These are phyloP conservation scores for Backusella circina DNA, from an alignment of 192 early-diverging fungal genomes.

Conservation along the genomic window DNA sequence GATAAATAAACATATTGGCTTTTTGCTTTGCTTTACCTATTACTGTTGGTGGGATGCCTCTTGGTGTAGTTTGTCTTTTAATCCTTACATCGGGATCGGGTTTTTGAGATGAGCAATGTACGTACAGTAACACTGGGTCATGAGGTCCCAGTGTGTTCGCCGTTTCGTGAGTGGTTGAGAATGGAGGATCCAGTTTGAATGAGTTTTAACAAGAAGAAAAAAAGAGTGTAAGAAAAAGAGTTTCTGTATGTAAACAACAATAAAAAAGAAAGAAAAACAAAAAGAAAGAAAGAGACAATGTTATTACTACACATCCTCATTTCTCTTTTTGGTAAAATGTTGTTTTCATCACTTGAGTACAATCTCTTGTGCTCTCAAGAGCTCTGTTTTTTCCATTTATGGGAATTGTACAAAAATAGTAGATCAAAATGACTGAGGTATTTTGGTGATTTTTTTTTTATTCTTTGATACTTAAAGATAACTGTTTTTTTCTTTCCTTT, in stretches of 20 bases:
- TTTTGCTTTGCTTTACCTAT: not conserved
- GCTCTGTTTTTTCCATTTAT: not conserved
- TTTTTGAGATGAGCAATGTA: not conserved
- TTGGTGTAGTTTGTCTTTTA: not conserved
- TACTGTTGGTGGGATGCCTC: not conserved
- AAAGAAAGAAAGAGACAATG: not conserved
- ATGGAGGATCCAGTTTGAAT: constrained; percentile 10
- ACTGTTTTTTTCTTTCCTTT: no score
- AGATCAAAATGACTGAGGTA: not conserved
- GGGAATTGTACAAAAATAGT: not conserved
- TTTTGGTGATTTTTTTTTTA: not conserved
- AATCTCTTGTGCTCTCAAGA: not conserved
- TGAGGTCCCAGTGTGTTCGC: not conserved
- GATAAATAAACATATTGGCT: not conserved
- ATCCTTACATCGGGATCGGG: not conserved
- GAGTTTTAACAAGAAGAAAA: not conserved
- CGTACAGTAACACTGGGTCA: not conserved
- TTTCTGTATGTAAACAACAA: not conserved
- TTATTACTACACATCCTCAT: not conserved
- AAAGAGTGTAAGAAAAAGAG: not conserved
- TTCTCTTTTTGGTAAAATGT: constrained; percentile 3
- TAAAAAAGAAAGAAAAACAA: not conserved
- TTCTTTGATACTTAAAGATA: no score
- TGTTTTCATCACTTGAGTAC: not conserved
- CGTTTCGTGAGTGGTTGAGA: not conserved